phyloP scores from a whole-genome alignment of 2,329 filamentous ascomycete genomes.

The Pseudogymnoascus sp. region DNA sequence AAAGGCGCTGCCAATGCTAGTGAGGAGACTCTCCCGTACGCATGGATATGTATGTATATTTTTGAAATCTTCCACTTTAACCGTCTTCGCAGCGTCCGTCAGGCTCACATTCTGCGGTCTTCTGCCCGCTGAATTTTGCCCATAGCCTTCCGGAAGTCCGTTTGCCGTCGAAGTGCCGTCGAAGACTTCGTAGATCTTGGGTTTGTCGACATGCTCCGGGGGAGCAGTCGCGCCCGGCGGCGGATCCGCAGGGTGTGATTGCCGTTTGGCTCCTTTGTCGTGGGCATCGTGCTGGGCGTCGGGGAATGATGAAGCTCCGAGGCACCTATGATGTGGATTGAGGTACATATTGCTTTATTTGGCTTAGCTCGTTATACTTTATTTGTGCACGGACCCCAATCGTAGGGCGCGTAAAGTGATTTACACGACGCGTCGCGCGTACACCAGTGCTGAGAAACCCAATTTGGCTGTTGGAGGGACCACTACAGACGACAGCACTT shows the following conservation, averaged over 20 bases:
- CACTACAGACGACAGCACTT: not conserved
- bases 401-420: slow-evolving; percentile 7
- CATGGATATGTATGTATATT: slow-evolving; percentile 75
- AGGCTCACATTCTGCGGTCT: slow-evolving; percentile 31
- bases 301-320: slow-evolving; percentile 11
- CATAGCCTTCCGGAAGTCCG: slow-evolving; percentile 27
- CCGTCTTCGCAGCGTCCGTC: slow-evolving; percentile 59
- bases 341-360: slow-evolving; percentile 5
- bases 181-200: slow-evolving; percentile 37
- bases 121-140: slow-evolving; percentile 29
- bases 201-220: slow-evolving; percentile 30
- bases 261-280: slow-evolving; percentile 14
- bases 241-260: slow-evolving; percentile 24
- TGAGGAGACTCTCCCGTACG: slow-evolving; percentile 72
- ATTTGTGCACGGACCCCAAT: slow-evolving; percentile 1
- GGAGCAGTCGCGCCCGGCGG: slow-evolving; percentile 32
- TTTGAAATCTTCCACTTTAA: slow-evolving; percentile 63
- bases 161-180: slow-evolving; percentile 25
- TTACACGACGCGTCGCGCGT: slow-evolving; percentile 9
- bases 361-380: slow-evolving; percentile 4
- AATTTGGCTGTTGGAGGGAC: slow-evolving; percentile 1
- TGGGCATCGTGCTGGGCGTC: not conserved
- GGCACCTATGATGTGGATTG: slow-evolving; percentile 10
- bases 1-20: slow-evolving; percentile 75
- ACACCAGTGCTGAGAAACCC: not conserved